A percentile compares a stretch with the other conserved stretches of the same genome.
These are phyloP conservation scores for Colletotrichum caudatum DNA, from an alignment of 2,329 filamentous ascomycete genomes.

Conservation along the genomic window DNA sequence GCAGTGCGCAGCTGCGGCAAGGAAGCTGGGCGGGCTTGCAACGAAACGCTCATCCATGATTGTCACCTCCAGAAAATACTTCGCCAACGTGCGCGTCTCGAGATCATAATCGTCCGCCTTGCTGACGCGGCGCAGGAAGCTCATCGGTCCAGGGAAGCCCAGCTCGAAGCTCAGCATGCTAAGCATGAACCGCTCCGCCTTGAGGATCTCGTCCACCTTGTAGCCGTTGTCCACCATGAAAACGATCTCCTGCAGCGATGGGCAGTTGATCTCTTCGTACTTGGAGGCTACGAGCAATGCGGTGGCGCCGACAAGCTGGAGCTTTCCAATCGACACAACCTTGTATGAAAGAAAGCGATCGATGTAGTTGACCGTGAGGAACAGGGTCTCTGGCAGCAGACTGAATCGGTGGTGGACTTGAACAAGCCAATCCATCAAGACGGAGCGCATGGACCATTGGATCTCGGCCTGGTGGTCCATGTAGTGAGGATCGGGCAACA, in stretches of 20 bases:
- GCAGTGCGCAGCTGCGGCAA: slow-evolving; percentile 92
- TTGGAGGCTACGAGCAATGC: slow-evolving; percentile 97
- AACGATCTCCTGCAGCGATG: slow-evolving; percentile 92
- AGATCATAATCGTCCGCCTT: slow-evolving; percentile 98
- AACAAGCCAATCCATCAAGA: slow-evolving; percentile 97
- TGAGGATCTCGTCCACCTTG: slow-evolving; percentile 89
- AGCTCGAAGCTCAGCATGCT: slow-evolving; percentile 96
- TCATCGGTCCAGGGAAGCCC: slow-evolving; percentile 99
- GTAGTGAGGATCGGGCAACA: slow-evolving; percentile 91
- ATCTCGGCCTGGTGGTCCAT: slow-evolving; percentile 99
- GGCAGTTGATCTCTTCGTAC: slow-evolving; percentile 99
- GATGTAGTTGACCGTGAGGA: slow-evolving; percentile 95
- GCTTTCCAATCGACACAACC: slow-evolving; percentile 92
- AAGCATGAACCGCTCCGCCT: slow-evolving; percentile 98
- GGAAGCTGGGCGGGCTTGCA: slow-evolving; percentile 87
- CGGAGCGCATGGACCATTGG: slow-evolving; percentile 98
- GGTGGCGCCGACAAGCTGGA: slow-evolving; percentile 95
- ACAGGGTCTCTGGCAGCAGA: slow-evolving; percentile 93
- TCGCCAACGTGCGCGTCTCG: slow-evolving; percentile 93
- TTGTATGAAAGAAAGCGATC: slow-evolving; percentile 96
- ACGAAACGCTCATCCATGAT: slow-evolving; percentile 99
- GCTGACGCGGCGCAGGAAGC: slow-evolving; percentile 95
- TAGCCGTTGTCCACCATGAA: slow-evolving; percentile 98
- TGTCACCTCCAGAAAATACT: slow-evolving; percentile 97
- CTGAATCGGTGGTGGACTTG: slow-evolving; percentile 95